These are phyloP conservation scores for Boletus subparvulus DNA, from an alignment of 768 basidiomycete species.

Conservation along the genomic window DNA sequence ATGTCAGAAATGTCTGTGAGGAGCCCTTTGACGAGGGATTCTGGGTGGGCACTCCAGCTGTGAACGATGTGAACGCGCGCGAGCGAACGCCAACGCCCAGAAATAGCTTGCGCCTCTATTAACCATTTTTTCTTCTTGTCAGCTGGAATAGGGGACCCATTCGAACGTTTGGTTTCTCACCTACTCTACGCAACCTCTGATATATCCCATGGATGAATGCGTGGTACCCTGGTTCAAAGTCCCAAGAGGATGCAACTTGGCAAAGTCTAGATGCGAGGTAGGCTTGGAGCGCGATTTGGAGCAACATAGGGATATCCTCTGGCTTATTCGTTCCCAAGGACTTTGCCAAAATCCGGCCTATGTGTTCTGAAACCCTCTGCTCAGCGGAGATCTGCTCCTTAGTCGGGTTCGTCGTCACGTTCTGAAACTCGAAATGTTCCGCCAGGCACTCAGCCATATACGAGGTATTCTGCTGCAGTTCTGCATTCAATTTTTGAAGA, in stretches of 20 bases:
- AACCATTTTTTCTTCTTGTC: not conserved
- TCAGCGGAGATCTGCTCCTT: not conserved
- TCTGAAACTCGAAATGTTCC: not conserved
- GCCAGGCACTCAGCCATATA: slow-evolving; percentile 10
- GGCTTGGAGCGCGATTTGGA: slow-evolving; percentile 10
- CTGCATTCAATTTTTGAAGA: slow-evolving; percentile 10
- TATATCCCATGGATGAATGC: slow-evolving; percentile 9
- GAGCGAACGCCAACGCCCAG: slow-evolving; percentile 13
- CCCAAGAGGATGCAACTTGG: slow-evolving; percentile 6
- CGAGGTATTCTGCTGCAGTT: slow-evolving; percentile 9
- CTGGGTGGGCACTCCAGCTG: not conserved
- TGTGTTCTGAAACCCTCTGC: not conserved
- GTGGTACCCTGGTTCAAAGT: not conserved
- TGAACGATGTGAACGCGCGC: slow-evolving; percentile 3
- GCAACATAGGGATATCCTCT: slow-evolving; percentile 7
- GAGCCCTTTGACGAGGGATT: not conserved
- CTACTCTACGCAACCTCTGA: slow-evolving; percentile 5
- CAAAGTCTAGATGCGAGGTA: slow-evolving; percentile 4
- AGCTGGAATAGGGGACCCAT: not conserved
- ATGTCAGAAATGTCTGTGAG: slow-evolving; percentile 5
- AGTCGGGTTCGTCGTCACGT: not conserved
- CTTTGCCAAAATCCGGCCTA: not conserved
- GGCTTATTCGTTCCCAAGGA: not conserved
- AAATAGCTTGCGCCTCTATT: slow-evolving; percentile 15
- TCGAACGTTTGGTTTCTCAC: not conserved